Evolutionary conservation across 176 grass and related monocot genomes (phyloP), one percentile per base, ranked within the genome.

Genomic region (Oryza brachyantha): DNA sequence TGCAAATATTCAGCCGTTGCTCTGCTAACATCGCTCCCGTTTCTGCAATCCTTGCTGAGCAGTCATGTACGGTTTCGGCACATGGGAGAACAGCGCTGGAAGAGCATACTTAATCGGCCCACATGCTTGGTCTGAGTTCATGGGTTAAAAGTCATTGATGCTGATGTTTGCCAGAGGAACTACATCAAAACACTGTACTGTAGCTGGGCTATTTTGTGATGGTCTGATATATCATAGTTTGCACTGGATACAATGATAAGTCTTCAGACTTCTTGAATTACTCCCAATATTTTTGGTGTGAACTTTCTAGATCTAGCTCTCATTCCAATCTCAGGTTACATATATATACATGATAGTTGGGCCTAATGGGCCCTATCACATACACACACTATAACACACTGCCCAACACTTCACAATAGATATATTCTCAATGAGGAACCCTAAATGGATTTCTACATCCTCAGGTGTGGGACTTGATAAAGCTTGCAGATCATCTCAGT

Each of bases 391-490:
- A n/a, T 32, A 32, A 32, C 31, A 32, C 4, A 32, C 31, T 2
- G 4, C 31, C 4, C 31, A 32, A 32, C 4, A 32, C 31, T 32
- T 4, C 31, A 31, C 35, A 10, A 68, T 75, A 29, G 11, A 78
- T 38, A 7, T 37, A 78, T 50, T 63, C 25, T 70, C 7, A 34
- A 26, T 5, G 0, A 22, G 32, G 42, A 8, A 40, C 63, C 61
- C 63, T 66, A 59, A 34, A 35, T 25, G 43, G 26, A 34, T 58
- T 55, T 76, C 8, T 3, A 39, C n/a, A 64, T 84, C 40, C 67
- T 46, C 79, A 98, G 95, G 92, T 87, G 17, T 98, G 95, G 95
- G 95, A 98, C 61, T 81, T 98, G 83, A 92, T 98, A 85, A 98
- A 90, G 46, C 85, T 98, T 73, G 95, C 80, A 74, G 95, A 98